Evolutionary conservation across 176 grass and related monocot species (phyloP), one percentile per base, ranked within the genome.

Genomic region (Rhynchospora breviuscula): DNA sequence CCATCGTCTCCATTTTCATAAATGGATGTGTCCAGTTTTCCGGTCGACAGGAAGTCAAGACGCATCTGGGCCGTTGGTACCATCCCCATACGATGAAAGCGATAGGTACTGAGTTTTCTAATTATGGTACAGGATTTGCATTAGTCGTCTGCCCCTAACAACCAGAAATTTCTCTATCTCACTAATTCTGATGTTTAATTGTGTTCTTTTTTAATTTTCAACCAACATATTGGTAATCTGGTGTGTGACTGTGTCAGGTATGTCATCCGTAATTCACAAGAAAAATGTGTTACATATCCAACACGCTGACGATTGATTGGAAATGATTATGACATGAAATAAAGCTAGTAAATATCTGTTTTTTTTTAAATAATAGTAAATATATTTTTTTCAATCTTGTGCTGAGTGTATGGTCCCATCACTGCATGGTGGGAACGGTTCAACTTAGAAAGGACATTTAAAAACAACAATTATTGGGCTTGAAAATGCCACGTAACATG

Each of bases 31-130:
- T 76, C 48, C 72, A 52, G 48, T 76, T 15, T 53, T 48, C 0
- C 4, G 29, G 48, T 29, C 48, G 72, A 76, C 72, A 26, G 72
- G 48, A 76, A 76, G 72, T 76, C 72, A 76, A 54, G 72, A 53
- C 52, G 47, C 72, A 54, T 56, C 72, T 5, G 12, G 12, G 53
- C 47, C 72, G 72, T 76, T 12, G 72, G 72, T 25, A 76, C 72
- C 2, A 76, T 76, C 48, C 14, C 19, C 72, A 26, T 26, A n/a
- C 1, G 22, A 14, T 54, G 72, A 76, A 54, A 76, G 22, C 22
- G 72, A 76, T 54, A 76, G 72, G 72, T 54, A 25, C 72, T 31
- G 70, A 17, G 18, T 10, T 72, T 72, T 72, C 1, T 72, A 48
- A 44, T n/a, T 58, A 5, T 40, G 35, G 17, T 18, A 17, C 29